phyloP scores from a whole-genome alignment of 345 rosid species.

The Cardiospermum halicacabum region DNA sequence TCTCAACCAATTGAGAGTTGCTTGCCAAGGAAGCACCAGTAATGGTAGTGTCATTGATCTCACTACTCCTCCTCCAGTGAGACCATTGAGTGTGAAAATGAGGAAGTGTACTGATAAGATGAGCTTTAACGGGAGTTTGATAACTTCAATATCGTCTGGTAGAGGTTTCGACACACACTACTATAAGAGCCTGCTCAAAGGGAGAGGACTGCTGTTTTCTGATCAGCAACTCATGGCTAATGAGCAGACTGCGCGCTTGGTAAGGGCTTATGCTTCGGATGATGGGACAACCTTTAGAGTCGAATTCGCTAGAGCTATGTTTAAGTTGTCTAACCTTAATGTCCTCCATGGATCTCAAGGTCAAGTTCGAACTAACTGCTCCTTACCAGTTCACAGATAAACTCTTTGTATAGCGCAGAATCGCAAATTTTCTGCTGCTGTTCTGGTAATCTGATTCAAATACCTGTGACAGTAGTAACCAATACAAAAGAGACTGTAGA shows the following conservation, averaged over 20 bases:
- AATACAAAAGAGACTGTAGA: no score
- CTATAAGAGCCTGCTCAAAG: constrained; percentile 32
- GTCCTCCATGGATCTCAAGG: constrained; percentile 35
- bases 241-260: constrained; percentile 32
- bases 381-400: not conserved
- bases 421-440: not conserved
- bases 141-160: constrained; percentile 29
- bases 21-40: constrained; percentile 20
- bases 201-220: constrained; percentile 42
- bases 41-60: constrained; percentile 4
- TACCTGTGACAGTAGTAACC: not conserved
- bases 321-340: constrained; percentile 40
- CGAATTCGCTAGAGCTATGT: constrained; percentile 44
- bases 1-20: constrained; percentile 25
- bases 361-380: constrained; percentile 22
- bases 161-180: constrained; percentile 35
- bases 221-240: constrained; percentile 54
- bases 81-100: constrained; percentile 4
- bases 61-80: constrained; percentile 11
- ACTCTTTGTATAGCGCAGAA: not conserved
- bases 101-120: constrained; percentile 6
- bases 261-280: constrained; percentile 29
- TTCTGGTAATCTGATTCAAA: not conserved
- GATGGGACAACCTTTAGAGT: constrained; percentile 32
- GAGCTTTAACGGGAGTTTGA: constrained; percentile 10